Evolutionary conservation across 768 basidiomycete genomes (phyloP).

Genomic region (Kwoniella pini): DNA sequence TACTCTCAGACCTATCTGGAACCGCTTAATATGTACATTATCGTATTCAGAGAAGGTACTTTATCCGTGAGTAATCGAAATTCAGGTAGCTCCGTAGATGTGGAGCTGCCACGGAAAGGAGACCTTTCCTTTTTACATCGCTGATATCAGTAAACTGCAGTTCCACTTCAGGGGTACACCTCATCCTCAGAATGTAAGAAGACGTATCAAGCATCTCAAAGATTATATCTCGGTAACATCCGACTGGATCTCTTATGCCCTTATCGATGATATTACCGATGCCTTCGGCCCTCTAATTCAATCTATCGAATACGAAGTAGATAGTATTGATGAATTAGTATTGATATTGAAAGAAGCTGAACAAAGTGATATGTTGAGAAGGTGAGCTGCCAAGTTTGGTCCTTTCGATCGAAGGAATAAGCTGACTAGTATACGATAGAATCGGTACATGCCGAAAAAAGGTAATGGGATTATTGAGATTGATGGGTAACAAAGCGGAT

Average conservation of each 20-base stretch:
- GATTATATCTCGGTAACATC: constrained; percentile 99
- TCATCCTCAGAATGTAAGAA: constrained; percentile 95
- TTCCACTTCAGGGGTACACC: constrained; percentile 98
- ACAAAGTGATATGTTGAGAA: constrained; percentile 95
- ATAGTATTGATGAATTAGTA: constrained; percentile 96
- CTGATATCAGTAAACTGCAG: constrained; percentile 55
- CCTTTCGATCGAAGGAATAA: too few species aligned
- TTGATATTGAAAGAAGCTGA: constrained; percentile 92
- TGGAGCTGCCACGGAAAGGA: too few species aligned
- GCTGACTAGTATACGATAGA: constrained; percentile 55
- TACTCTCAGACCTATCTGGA: constrained; percentile 97
- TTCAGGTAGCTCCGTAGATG: too few species aligned
- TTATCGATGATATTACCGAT: constrained; percentile 99
- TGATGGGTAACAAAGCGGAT: constrained; percentile 99
- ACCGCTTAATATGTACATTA: constrained; percentile 99
- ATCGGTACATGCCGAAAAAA: constrained; percentile 99
- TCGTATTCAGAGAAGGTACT: constrained; percentile 96
- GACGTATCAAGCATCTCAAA: constrained; percentile 97
- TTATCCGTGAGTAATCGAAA: constrained; percentile 68
- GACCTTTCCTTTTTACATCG: too few species aligned
- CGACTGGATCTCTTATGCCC: constrained; percentile 99
- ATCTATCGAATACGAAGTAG: constrained; percentile 98
- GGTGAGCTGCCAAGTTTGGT: constrained; percentile 53
- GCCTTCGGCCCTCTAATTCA: constrained; percentile 98
- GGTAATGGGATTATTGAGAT: constrained; percentile 91